These are phyloP conservation scores for Aquilaria agallochum DNA, from an alignment of 441 rosid species.

Conservation along the genomic window DNA sequence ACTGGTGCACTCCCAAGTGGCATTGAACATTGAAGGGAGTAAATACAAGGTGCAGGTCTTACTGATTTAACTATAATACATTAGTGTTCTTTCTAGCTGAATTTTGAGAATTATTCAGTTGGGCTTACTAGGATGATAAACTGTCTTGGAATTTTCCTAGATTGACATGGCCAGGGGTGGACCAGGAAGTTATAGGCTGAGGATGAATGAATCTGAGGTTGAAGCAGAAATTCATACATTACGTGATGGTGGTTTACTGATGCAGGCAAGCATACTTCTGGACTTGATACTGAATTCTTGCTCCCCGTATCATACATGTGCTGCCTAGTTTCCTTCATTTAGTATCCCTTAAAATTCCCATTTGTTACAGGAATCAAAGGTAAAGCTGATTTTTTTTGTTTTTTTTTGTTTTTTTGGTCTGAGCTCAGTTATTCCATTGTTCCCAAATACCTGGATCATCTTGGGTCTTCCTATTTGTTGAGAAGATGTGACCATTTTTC, in stretches of 20 bases:
- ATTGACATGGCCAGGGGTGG: constrained; percentile 97
- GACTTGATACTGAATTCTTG: constrained; percentile 4
- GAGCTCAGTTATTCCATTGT: no score
- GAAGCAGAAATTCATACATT: constrained; percentile 98
- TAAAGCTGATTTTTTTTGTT: no score
- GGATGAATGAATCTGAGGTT: constrained; percentile 87
- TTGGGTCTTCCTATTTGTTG: background rate
- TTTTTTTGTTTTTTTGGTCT: no score
- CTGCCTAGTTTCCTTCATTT: background rate
- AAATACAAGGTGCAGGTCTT: constrained; percentile 72
- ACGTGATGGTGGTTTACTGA: constrained; percentile 98
- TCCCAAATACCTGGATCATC: no score
- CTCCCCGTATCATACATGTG: constrained; percentile 9
- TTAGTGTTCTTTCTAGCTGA: no score
- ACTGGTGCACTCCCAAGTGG: constrained; percentile 94
- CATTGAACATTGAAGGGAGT: constrained; percentile 99
- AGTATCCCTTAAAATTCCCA: no score
- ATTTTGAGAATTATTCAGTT: no score
- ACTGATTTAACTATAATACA: constrained; percentile 15
- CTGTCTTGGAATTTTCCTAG: constrained; percentile 28
- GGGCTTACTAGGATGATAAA: no score
- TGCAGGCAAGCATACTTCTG: constrained; percentile 79
- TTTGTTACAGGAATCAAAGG: no score
- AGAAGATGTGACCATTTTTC: background rate
- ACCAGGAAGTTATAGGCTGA: constrained; percentile 89